phyloP scores from a whole-genome alignment of 441 rosid genomes.

The Erodium texanum region DNA sequence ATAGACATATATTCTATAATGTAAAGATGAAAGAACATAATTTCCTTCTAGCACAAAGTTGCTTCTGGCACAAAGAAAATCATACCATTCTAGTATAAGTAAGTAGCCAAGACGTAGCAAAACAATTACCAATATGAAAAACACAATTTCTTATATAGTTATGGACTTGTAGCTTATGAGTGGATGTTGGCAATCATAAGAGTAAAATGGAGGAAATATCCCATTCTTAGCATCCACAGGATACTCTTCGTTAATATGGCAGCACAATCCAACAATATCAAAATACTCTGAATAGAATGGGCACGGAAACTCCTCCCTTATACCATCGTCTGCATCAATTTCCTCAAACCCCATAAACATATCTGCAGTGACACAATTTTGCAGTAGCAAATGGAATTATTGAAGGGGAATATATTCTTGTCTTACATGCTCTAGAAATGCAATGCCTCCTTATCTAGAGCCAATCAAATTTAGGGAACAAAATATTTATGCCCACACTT shows the following conservation, averaged over 20 bases:
- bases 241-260: slow-evolving; percentile 92
- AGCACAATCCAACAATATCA: slow-evolving; percentile 81
- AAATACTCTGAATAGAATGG: slow-evolving; percentile 87
- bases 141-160: too few relatives aligned
- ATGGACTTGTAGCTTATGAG: too few relatives aligned
- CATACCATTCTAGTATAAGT: too few relatives aligned
- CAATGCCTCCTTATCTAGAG: not conserved
- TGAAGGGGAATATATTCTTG: too few relatives aligned
- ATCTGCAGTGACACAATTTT: slow-evolving; percentile 44
- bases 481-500: not conserved
- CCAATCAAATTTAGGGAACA: not conserved
- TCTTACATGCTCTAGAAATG: not conserved
- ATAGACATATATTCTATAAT: too few relatives aligned
- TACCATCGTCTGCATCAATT: slow-evolving; percentile 74
- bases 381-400: slow-evolving; percentile 12
- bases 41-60: too few relatives aligned
- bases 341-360: slow-evolving; percentile 80
- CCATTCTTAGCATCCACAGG: slow-evolving; percentile 76
- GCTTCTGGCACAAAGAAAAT: too few relatives aligned
- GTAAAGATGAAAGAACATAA: too few relatives aligned
- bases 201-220: slow-evolving; percentile 29
- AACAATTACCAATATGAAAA: too few relatives aligned
- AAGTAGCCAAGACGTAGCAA: too few relatives aligned
- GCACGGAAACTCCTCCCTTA: slow-evolving; percentile 87
- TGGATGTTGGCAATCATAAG: slow-evolving; percentile 3